Conservation (phyloP, 768 basidiomycete species). For the Rhizopogon rudus region DNA sequence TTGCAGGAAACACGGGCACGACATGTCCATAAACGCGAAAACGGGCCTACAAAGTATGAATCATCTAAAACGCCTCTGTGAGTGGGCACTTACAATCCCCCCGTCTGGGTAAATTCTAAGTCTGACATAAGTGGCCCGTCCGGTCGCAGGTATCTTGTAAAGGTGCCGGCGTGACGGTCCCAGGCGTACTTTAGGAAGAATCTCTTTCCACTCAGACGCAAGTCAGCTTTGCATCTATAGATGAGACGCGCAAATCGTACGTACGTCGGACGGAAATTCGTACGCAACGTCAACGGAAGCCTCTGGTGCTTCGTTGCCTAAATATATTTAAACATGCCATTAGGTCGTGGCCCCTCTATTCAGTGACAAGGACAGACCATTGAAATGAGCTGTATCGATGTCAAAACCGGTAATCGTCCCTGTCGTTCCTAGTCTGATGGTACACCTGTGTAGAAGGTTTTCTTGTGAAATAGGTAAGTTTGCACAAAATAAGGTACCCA, state of each 20-base stretch:
- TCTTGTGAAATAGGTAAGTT: not conserved
- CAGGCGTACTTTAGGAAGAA: conserved; percentile 71
- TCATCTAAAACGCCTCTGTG: not conserved
- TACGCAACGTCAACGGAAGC: conserved; percentile 68
- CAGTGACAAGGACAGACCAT: conserved; percentile 43
- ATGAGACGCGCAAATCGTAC: conserved; percentile 11
- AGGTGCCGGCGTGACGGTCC: conserved; percentile 88
- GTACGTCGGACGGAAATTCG: conserved; percentile 45
- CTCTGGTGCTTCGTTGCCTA: conserved; percentile 84
- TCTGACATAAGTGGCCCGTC: conserved; percentile 72
- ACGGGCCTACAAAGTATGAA: conserved; percentile 55
- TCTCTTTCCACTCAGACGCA: conserved; percentile 62
- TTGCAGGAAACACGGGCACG: conserved; percentile 51
- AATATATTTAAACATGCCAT: not conserved
- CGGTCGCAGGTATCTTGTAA: conserved; percentile 61
- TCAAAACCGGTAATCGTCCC: conserved; percentile 80
- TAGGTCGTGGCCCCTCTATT: not conserved
- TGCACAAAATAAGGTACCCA: conserved; percentile 24
- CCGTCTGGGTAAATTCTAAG: conserved; percentile 97
- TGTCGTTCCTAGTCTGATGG: conserved; percentile 80
- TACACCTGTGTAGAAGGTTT: conserved; percentile 54
- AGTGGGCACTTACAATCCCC: conserved; percentile 61
- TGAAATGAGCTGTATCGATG: conserved; percentile 91
- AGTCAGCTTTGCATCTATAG: not conserved
- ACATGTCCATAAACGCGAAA: conserved; percentile 90